Conservation (phyloP, 192 early-diverging fungal genomes). For the Phlyctochytrium arcticum region DNA sequence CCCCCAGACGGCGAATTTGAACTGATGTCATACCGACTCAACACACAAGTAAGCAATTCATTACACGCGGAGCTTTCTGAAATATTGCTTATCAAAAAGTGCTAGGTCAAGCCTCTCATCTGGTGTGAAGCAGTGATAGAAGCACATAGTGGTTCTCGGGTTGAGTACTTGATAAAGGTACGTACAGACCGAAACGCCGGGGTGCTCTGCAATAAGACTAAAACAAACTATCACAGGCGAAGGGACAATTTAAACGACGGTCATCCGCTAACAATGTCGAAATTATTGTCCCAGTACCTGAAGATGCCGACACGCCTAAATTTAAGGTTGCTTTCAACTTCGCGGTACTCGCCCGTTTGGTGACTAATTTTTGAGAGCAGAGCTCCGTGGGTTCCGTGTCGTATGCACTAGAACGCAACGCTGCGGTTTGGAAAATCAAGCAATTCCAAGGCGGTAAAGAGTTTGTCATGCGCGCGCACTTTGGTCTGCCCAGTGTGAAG, state of each 20-base stretch:
- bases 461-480: conserved; percentile 72
- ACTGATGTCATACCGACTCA: conserved; percentile 85
- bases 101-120: conserved; percentile 86
- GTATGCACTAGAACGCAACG: conserved; percentile 92
- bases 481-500: conserved; percentile 44
- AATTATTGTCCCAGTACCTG: conserved; percentile 95
- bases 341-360: background rate
- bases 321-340: conserved; percentile 69
- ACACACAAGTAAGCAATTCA: conserved; percentile 64
- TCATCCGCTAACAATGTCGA: conserved; percentile 98
- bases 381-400: conserved; percentile 80
- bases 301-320: conserved; percentile 94
- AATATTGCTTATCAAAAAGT: background rate
- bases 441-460: conserved; percentile 98
- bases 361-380: conserved; percentile 27
- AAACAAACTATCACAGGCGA: conserved; percentile 58
- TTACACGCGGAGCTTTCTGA: background rate
- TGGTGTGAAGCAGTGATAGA: conserved; percentile 82
- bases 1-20: conserved; percentile 99
- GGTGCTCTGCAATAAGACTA: background rate
- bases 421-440: conserved; percentile 97
- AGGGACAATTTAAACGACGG: conserved; percentile 94
- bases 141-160: conserved; percentile 81
- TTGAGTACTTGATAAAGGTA: conserved; percentile 89
- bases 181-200: background rate